A percentile compares a stretch with the other conserved stretches of the same genome.
These are phyloP conservation scores for Mallotus repandus DNA, from an alignment of 441 rosid genomes.

Conservation along the genomic window DNA sequence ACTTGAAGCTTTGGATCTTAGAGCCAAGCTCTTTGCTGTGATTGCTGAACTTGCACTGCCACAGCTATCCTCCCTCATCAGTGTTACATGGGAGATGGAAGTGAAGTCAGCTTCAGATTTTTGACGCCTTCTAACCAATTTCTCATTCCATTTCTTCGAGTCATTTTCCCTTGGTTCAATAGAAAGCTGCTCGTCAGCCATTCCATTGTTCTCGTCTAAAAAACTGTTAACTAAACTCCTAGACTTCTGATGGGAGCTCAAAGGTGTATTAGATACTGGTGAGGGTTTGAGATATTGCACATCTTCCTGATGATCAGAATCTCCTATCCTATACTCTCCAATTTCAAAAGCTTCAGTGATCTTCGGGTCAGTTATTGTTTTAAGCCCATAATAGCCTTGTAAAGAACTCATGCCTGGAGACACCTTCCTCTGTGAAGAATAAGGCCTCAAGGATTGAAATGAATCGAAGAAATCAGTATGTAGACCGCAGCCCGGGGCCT, in stretches of 20 bases:
- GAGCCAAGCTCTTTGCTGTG: constrained; percentile 50
- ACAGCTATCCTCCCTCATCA: constrained; percentile 50
- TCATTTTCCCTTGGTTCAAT: constrained; percentile 33
- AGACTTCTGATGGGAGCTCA: constrained; percentile 52
- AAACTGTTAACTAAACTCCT: constrained; percentile 56
- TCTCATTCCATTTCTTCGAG: constrained; percentile 41
- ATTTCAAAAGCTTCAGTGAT: constrained; percentile 44
- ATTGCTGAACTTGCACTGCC: constrained; percentile 35
- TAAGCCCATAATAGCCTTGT: constrained; percentile 50
- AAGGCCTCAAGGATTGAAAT: constrained; percentile 57
- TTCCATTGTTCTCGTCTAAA: constrained; percentile 42
- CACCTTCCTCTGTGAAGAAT: constrained; percentile 37
- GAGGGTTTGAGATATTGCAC: constrained; percentile 35
- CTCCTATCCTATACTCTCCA: constrained; percentile 32
- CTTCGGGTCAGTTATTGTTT: constrained; percentile 17
- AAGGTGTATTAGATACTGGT: constrained; percentile 39
- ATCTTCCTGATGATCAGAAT: constrained; percentile 34
- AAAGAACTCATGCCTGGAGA: constrained; percentile 59
- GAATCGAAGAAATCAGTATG: constrained; percentile 48
- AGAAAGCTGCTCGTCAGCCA: constrained; percentile 20
- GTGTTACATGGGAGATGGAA: constrained; percentile 30
- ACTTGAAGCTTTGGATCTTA: constrained; percentile 49
- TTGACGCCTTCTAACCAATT: constrained; percentile 58
- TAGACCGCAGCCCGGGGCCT: constrained; percentile 23
- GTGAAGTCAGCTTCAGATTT: constrained; percentile 50